These are phyloP conservation scores for Pseudogymnoascus sp. DNA, from an alignment of 2,329 filamentous ascomycete genomes.

Conservation along the genomic window DNA sequence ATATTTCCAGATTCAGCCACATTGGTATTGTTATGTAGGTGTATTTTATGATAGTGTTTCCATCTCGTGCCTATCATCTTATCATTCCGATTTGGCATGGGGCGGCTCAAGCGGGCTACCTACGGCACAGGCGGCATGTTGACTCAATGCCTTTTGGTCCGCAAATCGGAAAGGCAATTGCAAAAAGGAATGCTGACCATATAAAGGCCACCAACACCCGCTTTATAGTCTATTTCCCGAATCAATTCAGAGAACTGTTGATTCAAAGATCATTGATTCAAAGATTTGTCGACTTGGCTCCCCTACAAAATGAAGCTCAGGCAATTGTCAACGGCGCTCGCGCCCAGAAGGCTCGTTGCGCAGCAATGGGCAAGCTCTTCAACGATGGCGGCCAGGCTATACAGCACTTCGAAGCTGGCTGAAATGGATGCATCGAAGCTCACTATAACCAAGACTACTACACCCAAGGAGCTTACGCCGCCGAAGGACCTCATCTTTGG, in stretches of 20 bases:
- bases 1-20: neutral
- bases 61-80: neutral
- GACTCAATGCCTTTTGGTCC: slow-evolving; percentile 4
- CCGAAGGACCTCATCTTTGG: slow-evolving; percentile 85
- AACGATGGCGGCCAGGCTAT: slow-evolving; percentile 1
- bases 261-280: neutral
- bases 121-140: neutral
- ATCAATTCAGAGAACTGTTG: neutral
- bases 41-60: neutral
- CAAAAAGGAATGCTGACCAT: slow-evolving; percentile 1
- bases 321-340: neutral
- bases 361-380: slow-evolving; percentile 4
- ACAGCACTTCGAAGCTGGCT: slow-evolving; percentile 39
- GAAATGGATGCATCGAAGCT: slow-evolving; percentile 74
- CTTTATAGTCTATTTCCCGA: neutral
- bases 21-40: neutral
- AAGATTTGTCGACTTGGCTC: neutral
- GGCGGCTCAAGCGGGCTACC: slow-evolving; percentile 4
- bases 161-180: slow-evolving; percentile 1
- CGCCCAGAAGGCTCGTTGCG: neutral
- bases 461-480: slow-evolving; percentile 66
- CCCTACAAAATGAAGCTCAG: slow-evolving; percentile 7
- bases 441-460: slow-evolving; percentile 63
- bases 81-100: neutral
- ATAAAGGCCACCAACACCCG: slow-evolving; percentile 1